Base-by-base conservation (phyloP, 2,329 filamentous ascomycete genomes). In the Immersiporthe knoxdaviesiana region DNA sequence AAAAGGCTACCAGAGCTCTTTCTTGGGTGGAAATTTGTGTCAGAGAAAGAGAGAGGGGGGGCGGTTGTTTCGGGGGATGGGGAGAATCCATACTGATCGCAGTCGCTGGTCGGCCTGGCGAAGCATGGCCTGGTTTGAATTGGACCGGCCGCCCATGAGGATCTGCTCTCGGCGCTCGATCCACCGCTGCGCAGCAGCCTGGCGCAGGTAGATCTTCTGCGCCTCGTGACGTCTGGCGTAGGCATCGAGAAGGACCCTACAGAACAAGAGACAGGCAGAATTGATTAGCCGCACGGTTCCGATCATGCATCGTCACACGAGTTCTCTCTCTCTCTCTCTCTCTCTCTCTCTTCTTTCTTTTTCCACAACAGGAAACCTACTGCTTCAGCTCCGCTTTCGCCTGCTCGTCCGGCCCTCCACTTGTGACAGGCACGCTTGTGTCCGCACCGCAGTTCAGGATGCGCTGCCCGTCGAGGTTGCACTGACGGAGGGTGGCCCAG, bases 371-470 rank as follows among this genome's bases (percentile, higher is more conserved):
- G 21, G n/a, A 16, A 18, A 82, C 86, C 60, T 77, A 90, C 87
- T 90, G 88, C 77, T 85, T 86, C 71, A 90, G 78, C 77, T 90
- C 87, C 24, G 87, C 87, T 76, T 88, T 90, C 37, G 77, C 78
- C 76, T 90, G 88, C 77, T 90, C 88, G 30, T 85, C 83, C 67
- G 84, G 83, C 14, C 86, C 86, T 66, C 87, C 87, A 61, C 77
- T 77, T 61, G 84, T 78, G 59, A 80, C 79, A 4, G 88, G 87
- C 16, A 90, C 87, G 65, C 81, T 82, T 21, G 87, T 87, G 77
- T 90, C 88, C 54, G 88, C 88, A 30, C 86, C 87, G 74, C 86
- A 88, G 75, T 90, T 87, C 71, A 90, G 83, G 72, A 91, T 90
- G 78, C 89, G 83, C 75, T 89, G 87, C 8, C 88, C 88, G 74